Evolutionary conservation across 2,329 filamentous ascomycete genomes (phyloP), one percentile per base, ranked within the genome.

Genomic region (Diplodia sapinea): DNA sequence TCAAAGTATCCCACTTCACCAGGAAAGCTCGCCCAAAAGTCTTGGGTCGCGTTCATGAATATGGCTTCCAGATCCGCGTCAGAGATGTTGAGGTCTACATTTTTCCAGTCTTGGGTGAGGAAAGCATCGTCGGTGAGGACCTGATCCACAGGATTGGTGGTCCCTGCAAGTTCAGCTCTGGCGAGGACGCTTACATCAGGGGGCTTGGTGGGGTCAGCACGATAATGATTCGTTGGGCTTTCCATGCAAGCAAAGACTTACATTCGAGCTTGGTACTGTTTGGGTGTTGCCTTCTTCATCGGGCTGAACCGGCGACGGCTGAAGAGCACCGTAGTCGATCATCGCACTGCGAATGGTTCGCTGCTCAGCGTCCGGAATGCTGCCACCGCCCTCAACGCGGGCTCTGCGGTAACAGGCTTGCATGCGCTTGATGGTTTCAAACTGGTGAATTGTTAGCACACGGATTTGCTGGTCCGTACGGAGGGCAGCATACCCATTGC

Each of bases 371-470:
- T 79, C 76, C 2, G 74, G 77, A 3, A 75, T 78, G 9, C 77
- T 76, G 1, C 76, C 73, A 0, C 70, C 74, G 29, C 75, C 77
- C 68, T 79, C 76, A 3, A 74, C 75, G 6, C 74, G 71, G 1
- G 76, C 72, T 9, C 76, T 77, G 55, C 75, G 74, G 68, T 80
- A 80, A 70, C 78, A 80, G 0, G 75, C 78, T 56, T 79, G 78
- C 78, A 80, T 80, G 68, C 78, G 78, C 66, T 79, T 79, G 70
- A 80, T 79, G 1, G 78, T 80, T 50, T 80, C 77, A 38, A 78
- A 79, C 77, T 79, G 33, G 4, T 12, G 2, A 15, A 2, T 15
- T 40, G 31, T 67, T 20, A 56, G 36, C 7, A 55, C 8, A 47
- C 20, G 7, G 23, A 20, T 6, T 4, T 20, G 4, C 2, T 13